Evolutionary conservation across 2,329 filamentous ascomycete genomes (phyloP), one percentile per base, ranked within the genome.

Genomic region (Chrysosporium queenslandicum): DNA sequence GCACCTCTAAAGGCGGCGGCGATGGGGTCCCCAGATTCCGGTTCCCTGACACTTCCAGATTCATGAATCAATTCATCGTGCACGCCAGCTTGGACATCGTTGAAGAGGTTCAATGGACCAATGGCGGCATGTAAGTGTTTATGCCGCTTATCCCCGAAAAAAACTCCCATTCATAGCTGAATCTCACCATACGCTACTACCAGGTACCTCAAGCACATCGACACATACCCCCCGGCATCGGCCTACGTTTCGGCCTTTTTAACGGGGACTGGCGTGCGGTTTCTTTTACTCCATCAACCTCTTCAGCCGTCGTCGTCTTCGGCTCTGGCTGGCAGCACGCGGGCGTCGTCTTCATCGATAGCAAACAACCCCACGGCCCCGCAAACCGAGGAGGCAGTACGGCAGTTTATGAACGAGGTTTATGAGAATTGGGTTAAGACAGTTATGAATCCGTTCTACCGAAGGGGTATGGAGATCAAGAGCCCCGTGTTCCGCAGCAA

Each of bases 361-460:
- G 85, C 81, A 52, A 83, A 85, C 59, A 96, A 95, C 68, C 91
- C 91, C 0, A 91, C 84, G 2, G 86, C 84, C 54, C 84, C 88
- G 4, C 87, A 91, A 66, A 94, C 91, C 4, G 92, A 98, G 71
- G 92, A 98, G 72, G 91, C 92, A 3, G 86, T 97, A 61, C 83
- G 88, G 66, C 87, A 87, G 70, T 98, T 97, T 73, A 95, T 98
- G 73, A 77, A 79, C 14, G 92, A 98, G 66, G 86, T 96, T 11
- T 97, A 96, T 71, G 92, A 98, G 71, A 88, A 83, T 60, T 98
- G 91, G 84, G 81, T 95, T 58, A 98, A 98, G 77, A 87, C 90
- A 11, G 82, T 90, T 53, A 97, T 98, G 92, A 97, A 82, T 65
- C 92, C 92, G 0, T 98, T 98, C 68, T 97, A 96, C 73, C 77